Base-by-base conservation (phyloP, 306 rosid genomes). In the Trichosanthes truncata region DNA sequence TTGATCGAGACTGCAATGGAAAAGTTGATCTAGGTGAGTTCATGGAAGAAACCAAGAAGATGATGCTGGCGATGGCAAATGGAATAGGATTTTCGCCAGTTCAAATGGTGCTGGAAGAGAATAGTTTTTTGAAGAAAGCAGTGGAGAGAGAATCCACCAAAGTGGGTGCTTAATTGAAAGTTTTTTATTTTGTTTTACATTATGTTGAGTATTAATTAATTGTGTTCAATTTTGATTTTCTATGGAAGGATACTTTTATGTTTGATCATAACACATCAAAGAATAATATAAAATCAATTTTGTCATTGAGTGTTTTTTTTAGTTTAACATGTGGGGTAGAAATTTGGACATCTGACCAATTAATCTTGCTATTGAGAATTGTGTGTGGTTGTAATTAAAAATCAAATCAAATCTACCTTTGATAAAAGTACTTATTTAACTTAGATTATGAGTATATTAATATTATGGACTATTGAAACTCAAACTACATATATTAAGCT, bases 1-100 rank as follows among this genome's bases (percentile, higher is more conserved):
- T 89, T 6, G 97, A 89, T 73, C 94, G 87, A 53, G 85, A 90
- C 79, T 82, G 86, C 31, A 86, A 86, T 78, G 93, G 98, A 51
- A 31, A 82, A 0, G 86, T 93, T 78, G 92, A 91, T 81, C 74
- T 91, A 15, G 91, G 85, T 25, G 96, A 93, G 80, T 93, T 87
- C 86, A 79, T 85, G 86, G 86, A 78, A 26, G 98, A 90, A 80
- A 89, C 97, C 48, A 89, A 84, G 89, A 73, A 68, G 69, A 91
- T 89, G 85, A 79, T 93, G 97, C 84, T 93, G 69, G 95, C 92
- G 20, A 87, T 93, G 97, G 92, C 97, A 0, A 87, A 83, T 46
- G 92, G 92, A n/a, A 66, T 93, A 84, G 97, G 95, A 10, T 83
- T 86, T 89, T 78, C 86, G 83, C 93, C 97, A 1, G 43, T 93